Evolutionary conservation across 1,284 basidiomycete genomes (phyloP), one percentile per base, ranked within the genome.

Genomic region (Ceratobasidium sp.): DNA sequence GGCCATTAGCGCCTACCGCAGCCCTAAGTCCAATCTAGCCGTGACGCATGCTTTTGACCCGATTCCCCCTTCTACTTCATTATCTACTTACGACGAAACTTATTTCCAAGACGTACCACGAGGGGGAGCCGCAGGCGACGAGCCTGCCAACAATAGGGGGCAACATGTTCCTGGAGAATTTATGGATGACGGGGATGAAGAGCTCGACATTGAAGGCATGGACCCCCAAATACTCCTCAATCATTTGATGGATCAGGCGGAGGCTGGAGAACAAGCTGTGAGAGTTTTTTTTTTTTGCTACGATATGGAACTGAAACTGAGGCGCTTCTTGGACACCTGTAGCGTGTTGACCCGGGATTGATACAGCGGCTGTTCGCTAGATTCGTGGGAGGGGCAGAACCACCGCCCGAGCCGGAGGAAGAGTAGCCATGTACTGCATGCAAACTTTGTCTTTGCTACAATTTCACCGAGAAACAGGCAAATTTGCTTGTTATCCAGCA

Each of bases 1-100:
- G 13, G 83, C 85, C 35, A 80, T 92, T 6, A 87, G 91, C 67
- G 84, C 88, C 0, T 96, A 94, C 82, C 84, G 95, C 72, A 93
- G 92, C 0, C 83, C 85, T 1, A 76, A 81, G 14, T 86, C 87
- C 75, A 83, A 74, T 35, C 76, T 76, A 9, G 74, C 74, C n/a
- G 76, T 79, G 38, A 80, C 87, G 18, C 82, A 94, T 64, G 87
- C 90, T 2, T 96, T 91, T 76, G 94, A 96, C 78, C 94, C 94
- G 0, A 82, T 96, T 0, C 92, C 93, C 0, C 93, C 94, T 0
- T 82, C 80, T 1, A 85, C 86, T 1, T 82, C 85, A 1, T 77
- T 88, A 5, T 90, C 84, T 28, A 78, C 78, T 35, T 96, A 96
- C 80, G 85, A 94, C 74, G 82, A 85, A 1, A 81, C 80, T 26